Conservation (phyloP, 495 filamentous ascomycete genomes). For the Penicillium bialowiezense region DNA sequence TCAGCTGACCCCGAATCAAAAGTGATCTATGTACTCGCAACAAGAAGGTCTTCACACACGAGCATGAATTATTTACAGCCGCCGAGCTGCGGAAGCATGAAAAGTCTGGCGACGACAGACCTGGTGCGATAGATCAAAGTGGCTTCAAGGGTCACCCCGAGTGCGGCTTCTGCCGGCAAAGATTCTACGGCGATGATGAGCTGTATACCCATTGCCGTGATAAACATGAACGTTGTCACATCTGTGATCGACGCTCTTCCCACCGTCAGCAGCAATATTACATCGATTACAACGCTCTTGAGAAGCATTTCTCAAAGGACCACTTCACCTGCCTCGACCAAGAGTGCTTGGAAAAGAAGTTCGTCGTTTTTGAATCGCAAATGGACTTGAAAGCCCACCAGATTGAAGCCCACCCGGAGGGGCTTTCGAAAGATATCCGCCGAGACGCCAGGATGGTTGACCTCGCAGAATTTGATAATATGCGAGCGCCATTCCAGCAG, state of each 20-base stretch:
- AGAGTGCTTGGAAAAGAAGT: slow-evolving; percentile 95
- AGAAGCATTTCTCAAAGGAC: slow-evolving; percentile 79
- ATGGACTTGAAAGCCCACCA: slow-evolving; percentile 92
- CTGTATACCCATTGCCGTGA: slow-evolving; percentile 88
- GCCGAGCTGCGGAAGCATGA: slow-evolving; percentile 82
- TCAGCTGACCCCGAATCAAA: background rate
- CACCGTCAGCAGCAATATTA: slow-evolving; percentile 83
- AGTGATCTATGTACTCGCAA: slow-evolving; percentile 87
- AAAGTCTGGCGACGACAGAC: slow-evolving; percentile 84
- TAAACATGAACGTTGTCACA: slow-evolving; percentile 90
- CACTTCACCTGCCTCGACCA: slow-evolving; percentile 82
- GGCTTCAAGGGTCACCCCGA: slow-evolving; percentile 96
- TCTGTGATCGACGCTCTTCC: slow-evolving; percentile 76
- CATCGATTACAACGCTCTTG: slow-evolving; percentile 76
- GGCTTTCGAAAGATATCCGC: slow-evolving; percentile 76
- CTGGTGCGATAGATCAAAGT: slow-evolving; percentile 86
- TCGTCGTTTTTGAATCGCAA: slow-evolving; percentile 92
- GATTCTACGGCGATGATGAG: slow-evolving; percentile 97
- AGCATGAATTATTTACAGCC: slow-evolving; percentile 90
- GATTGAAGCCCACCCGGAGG: slow-evolving; percentile 70
- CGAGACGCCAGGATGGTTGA: slow-evolving; percentile 85
- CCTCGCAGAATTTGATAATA: slow-evolving; percentile 73
- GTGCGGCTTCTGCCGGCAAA: slow-evolving; percentile 84
- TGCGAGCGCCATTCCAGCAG: slow-evolving; percentile 68
- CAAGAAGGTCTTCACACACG: slow-evolving; percentile 98